phyloP scores from a whole-genome alignment of 2,329 filamentous ascomycete species.

The Botryotinia calthae region DNA sequence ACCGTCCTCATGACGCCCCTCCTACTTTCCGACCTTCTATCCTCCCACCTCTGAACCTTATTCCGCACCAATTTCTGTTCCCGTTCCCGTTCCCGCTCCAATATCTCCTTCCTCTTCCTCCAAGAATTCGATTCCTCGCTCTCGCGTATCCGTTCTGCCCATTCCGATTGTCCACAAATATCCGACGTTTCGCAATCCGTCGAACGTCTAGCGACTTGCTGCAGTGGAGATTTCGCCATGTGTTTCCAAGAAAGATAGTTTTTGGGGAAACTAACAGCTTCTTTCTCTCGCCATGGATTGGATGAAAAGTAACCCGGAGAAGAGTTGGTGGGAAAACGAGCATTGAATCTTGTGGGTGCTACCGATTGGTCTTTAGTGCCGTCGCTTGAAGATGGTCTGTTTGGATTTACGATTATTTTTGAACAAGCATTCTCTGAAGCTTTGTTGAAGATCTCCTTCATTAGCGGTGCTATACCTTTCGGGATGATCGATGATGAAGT shows the following conservation, averaged over 20 bases:
- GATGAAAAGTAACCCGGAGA: not conserved
- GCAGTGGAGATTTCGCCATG: not conserved
- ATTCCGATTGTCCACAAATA: conserved; percentile 1
- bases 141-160: not conserved
- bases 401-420: not conserved
- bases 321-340: not conserved
- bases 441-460: not conserved
- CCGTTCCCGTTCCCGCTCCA: too few relatives aligned
- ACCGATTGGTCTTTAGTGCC: not conserved
- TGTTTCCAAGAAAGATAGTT: not conserved
- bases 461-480: not conserved
- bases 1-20: not conserved
- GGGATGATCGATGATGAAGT: not conserved
- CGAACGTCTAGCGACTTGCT: not conserved
- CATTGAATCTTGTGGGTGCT: not conserved
- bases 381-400: not conserved
- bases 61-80: not conserved
- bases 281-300: not conserved
- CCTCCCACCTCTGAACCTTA: not conserved
- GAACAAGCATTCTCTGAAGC: not conserved
- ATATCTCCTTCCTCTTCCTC: too few relatives aligned
- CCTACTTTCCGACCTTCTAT: not conserved
- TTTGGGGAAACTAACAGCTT: not conserved
- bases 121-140: not conserved
- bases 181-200: not conserved